phyloP scores from a whole-genome alignment of 2,329 filamentous ascomycete genomes.

The Trichophyton mentagrophytes region DNA sequence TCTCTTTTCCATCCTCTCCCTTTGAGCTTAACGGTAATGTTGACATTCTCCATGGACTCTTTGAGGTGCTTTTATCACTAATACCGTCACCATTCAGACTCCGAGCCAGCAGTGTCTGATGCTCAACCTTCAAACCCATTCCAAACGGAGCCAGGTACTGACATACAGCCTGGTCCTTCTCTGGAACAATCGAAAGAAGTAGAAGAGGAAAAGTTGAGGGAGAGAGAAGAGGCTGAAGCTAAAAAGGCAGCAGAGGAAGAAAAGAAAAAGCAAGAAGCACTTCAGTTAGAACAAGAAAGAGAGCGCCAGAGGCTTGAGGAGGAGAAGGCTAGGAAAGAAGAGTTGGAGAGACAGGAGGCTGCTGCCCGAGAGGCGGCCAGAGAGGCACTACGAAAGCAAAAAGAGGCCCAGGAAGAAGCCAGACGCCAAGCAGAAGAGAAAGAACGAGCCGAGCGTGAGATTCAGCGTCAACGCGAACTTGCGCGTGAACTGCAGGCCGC shows the following conservation, averaged over 20 bases:
- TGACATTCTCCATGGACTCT: neutral
- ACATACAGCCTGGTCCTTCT: neutral
- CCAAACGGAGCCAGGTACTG: neutral
- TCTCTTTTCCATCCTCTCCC: neutral
- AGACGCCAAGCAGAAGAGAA: constrained; percentile 7
- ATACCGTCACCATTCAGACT: neutral
- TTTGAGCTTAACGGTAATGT: neutral
- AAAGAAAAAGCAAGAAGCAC: neutral
- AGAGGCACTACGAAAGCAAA: neutral
- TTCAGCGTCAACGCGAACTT: constrained; percentile 8
- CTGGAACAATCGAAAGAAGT: neutral
- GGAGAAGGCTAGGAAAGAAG: constrained; percentile 9
- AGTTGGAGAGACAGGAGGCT: constrained; percentile 5
- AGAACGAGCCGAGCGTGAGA: constrained; percentile 7
- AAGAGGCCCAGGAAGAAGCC: constrained; percentile 5
- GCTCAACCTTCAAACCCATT: neutral
- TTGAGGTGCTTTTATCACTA: neutral
- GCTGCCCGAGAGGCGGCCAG: neutral
- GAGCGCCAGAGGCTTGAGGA: constrained; percentile 5
- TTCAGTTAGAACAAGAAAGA: constrained; percentile 1
- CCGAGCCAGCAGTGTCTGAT: neutral
- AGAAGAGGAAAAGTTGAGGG: neutral
- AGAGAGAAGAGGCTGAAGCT: neutral
- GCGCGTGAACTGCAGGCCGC: constrained; percentile 10
- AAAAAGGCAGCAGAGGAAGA: neutral